Base-by-base conservation (phyloP, 495 filamentous ascomycete species). In the Penicillium ochrochloron region DNA sequence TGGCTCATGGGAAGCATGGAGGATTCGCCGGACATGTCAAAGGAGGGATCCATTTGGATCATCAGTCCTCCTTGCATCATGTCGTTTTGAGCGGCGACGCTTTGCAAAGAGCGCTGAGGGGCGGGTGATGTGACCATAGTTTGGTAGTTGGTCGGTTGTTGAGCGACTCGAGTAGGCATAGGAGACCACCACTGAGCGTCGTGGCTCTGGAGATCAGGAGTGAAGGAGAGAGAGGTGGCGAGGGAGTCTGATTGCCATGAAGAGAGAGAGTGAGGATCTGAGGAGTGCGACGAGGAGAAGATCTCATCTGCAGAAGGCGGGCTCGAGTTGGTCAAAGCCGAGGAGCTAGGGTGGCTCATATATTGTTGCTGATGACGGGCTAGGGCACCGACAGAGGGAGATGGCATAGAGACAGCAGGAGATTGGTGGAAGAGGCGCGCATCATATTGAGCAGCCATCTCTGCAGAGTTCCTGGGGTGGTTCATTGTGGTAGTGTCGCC, bases 171-270 rank as follows among this genome's bases (percentile, higher is more conserved):
- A 27, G 75, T 67, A 37, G 75, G 70, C 71, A 81, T 75, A 34
- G 77, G 72, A 1, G 79, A 76, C 80, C 80, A 83, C 80, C 80
- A 82, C 23, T 78, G 74, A 15, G 68, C 52, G 59, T 83, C 79
- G 41, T 78, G 76, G 60, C 70, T 61, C 23, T 77, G 71, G 23
- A 83, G 66, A 51, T 80, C 78, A 39, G 77, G 76, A 9, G 78
- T 80, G 64, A 79, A 80, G 27, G 78, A 71, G 44, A 82, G 62
- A 59, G 68, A 70, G 51, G 79, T 65, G 14, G 68, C 67, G 44
- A 81, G 70, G 51, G 76, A 69, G 60, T 82, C 79, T 19, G 79
- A 78, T 66, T 82, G 74, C 79, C 80, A 83, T 42, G 80, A 79
- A 54, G 76, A 76, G 34, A 82, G 66, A 35, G 78, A 80, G 25